phyloP scores from a whole-genome alignment of 306 rosid species.

The Vachellia pachyceras region DNA sequence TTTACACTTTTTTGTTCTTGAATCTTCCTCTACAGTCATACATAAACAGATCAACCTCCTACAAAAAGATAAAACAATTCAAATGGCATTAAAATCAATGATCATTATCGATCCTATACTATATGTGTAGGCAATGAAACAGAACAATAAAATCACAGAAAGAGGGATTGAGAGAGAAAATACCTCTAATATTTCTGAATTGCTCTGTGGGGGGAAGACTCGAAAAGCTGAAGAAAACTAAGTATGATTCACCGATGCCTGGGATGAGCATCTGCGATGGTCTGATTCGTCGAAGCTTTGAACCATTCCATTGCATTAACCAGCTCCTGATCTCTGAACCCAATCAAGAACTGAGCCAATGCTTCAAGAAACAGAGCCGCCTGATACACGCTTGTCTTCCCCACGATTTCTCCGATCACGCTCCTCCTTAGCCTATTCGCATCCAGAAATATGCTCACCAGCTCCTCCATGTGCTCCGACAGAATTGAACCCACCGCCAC shows the following conservation, averaged over 20 bases:
- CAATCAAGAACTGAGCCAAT: constrained; percentile 58
- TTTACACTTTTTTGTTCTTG: background rate
- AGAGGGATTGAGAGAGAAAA: background rate
- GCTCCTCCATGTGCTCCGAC: constrained; percentile 58
- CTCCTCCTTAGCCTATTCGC: constrained; percentile 70
- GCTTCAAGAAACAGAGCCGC: constrained; percentile 63
- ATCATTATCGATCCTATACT: background rate
- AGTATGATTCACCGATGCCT: background rate
- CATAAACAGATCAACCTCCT: background rate
- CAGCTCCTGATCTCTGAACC: constrained; percentile 50
- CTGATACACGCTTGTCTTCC: constrained; percentile 52
- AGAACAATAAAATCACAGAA: background rate
- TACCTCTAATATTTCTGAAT: background rate
- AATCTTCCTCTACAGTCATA: background rate
- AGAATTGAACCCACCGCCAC: constrained; percentile 44
- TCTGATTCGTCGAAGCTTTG: background rate
- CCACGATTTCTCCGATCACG: constrained; percentile 63
- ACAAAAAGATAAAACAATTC: background rate
- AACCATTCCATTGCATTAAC: constrained; percentile 35
- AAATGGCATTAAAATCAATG: background rate
- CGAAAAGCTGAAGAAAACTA: background rate
- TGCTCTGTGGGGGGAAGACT: background rate
- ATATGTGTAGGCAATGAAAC: background rate
- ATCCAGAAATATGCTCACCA: constrained; percentile 60
- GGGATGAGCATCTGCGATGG: background rate